A percentile compares a stretch with the other conserved stretches of the same genome.
Evolutionary conservation across 2,329 filamentous ascomycete genomes (phyloP).

Genomic region (Fusarium pininemorale): DNA sequence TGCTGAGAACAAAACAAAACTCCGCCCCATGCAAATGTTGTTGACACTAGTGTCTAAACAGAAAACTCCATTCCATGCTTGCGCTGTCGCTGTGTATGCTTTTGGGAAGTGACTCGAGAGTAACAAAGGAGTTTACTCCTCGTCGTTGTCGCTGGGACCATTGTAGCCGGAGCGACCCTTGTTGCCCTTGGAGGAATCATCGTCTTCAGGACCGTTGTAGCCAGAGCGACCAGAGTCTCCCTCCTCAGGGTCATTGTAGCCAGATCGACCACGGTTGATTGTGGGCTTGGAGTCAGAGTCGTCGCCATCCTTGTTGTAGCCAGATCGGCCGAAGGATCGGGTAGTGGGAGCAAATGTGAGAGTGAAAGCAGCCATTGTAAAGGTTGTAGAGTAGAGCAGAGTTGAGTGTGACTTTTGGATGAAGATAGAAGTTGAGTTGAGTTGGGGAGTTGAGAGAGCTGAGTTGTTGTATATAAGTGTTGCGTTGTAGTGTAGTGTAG

Average conservation of each 20-base stretch:
- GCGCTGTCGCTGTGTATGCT: conserved; percentile 17
- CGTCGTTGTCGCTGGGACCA: conserved; percentile 49
- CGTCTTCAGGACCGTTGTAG: conserved; percentile 50
- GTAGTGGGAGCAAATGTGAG: conserved; percentile 38
- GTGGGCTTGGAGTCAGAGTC: conserved; percentile 44
- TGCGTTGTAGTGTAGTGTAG: not conserved
- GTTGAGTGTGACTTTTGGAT: not conserved
- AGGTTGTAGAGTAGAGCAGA: not conserved
- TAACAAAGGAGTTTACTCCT: conserved; percentile 35
- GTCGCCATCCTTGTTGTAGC: conserved; percentile 42
- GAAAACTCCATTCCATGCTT: conserved; percentile 38
- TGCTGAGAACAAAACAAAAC: conserved; percentile 16
- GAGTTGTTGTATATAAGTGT: not conserved
- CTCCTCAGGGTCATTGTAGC: conserved; percentile 54
- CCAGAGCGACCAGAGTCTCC: conserved; percentile 53
- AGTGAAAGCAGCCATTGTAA: conserved; percentile 46
- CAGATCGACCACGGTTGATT: conserved; percentile 52
- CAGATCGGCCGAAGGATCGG: conserved; percentile 37
- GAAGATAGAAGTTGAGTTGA: not conserved
- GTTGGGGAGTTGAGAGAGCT: not conserved
- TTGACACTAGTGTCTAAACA: conserved; percentile 15
- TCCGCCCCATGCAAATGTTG: conserved; percentile 25
- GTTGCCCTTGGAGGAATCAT: conserved; percentile 46
- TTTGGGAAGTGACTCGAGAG: not conserved
- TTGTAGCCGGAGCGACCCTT: conserved; percentile 56